A percentile compares a stretch with the other conserved stretches of the same genome.
Conservation (phyloP, 106 monocot genomes). For the Allium sativum region DNA sequence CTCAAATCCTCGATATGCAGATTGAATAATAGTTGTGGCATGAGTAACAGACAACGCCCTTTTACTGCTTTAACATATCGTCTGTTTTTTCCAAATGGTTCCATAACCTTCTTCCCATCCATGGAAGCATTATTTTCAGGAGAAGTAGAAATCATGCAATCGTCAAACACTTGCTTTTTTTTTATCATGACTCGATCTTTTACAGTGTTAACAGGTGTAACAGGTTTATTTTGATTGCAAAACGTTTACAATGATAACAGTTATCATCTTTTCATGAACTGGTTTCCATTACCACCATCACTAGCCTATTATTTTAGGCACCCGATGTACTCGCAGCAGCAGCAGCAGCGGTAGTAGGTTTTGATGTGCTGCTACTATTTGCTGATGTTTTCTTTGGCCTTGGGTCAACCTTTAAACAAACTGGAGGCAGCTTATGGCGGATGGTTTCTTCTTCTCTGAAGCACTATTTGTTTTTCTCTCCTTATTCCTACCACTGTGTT, state of each 20-base stretch:
- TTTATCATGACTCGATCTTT: background rate
- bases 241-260: background rate
- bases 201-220: background rate
- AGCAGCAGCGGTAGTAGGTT: conserved; percentile 22
- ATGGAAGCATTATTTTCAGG: background rate
- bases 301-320: conserved; percentile 9
- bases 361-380: conserved; percentile 45
- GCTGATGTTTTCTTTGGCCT: conserved; percentile 34
- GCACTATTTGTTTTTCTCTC: conserved; percentile 1
- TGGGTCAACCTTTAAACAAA: conserved; percentile 65
- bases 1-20: conserved; percentile 49
- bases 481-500: conserved; percentile 3
- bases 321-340: conserved; percentile 11
- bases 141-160: background rate
- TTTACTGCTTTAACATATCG: background rate
- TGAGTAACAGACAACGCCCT: conserved; percentile 27
- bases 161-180: background rate
- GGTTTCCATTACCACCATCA: background rate
- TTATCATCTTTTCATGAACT: conserved; percentile 6
- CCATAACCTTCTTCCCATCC: background rate
- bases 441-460: conserved; percentile 8
- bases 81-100: conserved; percentile 2
- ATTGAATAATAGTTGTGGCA: conserved; percentile 47
- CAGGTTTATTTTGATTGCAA: too few species aligned
- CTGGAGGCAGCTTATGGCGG: conserved; percentile 44